Percentiles rank a stretch among this genome's conserved stretches.
Conservation (phyloP, 2,329 filamentous ascomycete species). For the Metarhizium robertsii region DNA sequence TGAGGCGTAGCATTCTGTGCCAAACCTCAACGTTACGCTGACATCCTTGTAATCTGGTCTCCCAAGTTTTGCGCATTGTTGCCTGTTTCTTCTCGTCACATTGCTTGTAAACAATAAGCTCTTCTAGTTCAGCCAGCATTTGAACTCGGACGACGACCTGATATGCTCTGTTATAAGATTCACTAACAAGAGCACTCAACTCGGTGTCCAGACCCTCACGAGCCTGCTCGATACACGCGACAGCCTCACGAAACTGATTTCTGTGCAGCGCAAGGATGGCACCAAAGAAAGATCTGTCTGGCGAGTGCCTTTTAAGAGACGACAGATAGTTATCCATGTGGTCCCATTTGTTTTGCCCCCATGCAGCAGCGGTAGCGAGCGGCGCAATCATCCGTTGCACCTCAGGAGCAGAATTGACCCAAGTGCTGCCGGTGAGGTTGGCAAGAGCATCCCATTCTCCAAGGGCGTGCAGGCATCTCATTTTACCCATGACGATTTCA, state of each 20-base stretch:
- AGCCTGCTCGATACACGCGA: conserved; percentile 82
- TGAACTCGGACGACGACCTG: conserved; percentile 96
- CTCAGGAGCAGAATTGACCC: conserved; percentile 80
- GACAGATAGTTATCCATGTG: conserved; percentile 95
- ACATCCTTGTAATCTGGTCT: conserved; percentile 85
- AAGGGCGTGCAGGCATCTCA: conserved; percentile 93
- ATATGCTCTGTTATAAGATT: conserved; percentile 96
- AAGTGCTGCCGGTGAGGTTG: conserved; percentile 81
- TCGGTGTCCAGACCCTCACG: conserved; percentile 92
- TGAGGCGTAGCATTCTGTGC: conserved; percentile 94
- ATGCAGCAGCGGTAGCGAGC: conserved; percentile 88
- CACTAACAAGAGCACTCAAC: conserved; percentile 88
- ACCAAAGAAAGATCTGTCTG: conserved; percentile 94
- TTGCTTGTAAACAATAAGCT: conserved; percentile 97
- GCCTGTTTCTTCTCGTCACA: conserved; percentile 81
- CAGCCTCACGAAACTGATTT: conserved; percentile 88
- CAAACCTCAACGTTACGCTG: conserved; percentile 97
- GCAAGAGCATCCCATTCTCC: conserved; percentile 96
- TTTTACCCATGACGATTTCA: conserved; percentile 98
- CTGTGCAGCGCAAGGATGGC: conserved; percentile 91
- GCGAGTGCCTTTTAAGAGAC: conserved; percentile 88
- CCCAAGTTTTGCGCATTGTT: conserved; percentile 91
- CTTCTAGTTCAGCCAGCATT: conserved; percentile 97
- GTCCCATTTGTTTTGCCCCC: conserved; percentile 95
- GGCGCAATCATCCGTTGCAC: conserved; percentile 87